A percentile compares a stretch with the other conserved stretches of the same genome.
Evolutionary conservation across 345 rosid species (phyloP).

Genomic region (Clarkia xantiana): DNA sequence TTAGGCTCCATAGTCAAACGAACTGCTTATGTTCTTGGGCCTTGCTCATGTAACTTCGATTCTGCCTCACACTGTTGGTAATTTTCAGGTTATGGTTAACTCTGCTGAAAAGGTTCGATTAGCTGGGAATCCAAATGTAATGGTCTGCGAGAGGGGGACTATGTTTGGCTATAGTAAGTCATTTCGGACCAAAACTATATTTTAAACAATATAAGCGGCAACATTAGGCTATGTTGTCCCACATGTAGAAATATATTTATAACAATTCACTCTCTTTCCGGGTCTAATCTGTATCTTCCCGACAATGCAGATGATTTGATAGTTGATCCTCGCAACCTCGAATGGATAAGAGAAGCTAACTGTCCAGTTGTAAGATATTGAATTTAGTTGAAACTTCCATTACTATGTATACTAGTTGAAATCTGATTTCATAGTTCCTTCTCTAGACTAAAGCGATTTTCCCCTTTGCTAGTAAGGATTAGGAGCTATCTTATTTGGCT

Average conservation of each 20-base stretch:
- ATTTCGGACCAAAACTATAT: background rate
- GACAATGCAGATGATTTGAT: constrained; percentile 65
- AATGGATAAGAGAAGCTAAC: constrained; percentile 91
- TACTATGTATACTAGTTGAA: background rate
- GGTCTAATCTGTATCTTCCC: background rate
- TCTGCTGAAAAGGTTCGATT: constrained; percentile 81
- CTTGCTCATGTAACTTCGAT: background rate
- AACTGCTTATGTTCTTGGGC: background rate
- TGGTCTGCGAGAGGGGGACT: constrained; percentile 98
- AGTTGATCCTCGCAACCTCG: constrained; percentile 88
- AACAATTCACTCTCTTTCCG: background rate
- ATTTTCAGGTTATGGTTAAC: constrained; percentile 69
- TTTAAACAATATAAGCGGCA: no score
- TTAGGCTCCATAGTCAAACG: no score
- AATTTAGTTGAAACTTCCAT: background rate
- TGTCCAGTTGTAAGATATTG: constrained; percentile 75
- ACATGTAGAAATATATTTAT: no score
- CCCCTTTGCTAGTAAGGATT: background rate
- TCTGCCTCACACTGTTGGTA: constrained; percentile 5
- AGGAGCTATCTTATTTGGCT: background rate
- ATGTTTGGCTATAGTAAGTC: constrained; percentile 98
- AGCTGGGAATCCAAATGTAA: constrained; percentile 91
- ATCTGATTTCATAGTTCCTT: no score
- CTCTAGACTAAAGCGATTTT: no score
- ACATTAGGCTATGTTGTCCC: no score